Evolutionary conservation across 2,329 filamentous ascomycete species (phyloP).

Genomic region (Aspergillus fijiensis): DNA sequence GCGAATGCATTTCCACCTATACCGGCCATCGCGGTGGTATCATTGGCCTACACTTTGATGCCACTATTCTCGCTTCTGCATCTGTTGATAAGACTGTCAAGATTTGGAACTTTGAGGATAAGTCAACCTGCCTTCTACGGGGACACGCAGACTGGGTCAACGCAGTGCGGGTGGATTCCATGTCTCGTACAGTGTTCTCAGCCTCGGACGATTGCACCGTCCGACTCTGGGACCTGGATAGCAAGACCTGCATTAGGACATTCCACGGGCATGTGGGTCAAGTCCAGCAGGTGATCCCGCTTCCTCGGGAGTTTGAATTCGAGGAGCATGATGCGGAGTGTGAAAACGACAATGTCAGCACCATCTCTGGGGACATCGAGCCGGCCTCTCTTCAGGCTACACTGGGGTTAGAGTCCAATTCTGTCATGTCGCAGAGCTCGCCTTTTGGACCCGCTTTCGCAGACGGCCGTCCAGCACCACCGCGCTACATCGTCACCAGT

Average conservation of each 20-base stretch:
- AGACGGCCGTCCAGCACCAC: conserved; percentile 67
- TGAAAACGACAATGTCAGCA: conserved; percentile 56
- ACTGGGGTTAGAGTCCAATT: conserved; percentile 25
- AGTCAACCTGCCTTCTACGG: conserved; percentile 73
- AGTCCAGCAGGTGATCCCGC: conserved; percentile 83
- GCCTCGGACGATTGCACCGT: conserved; percentile 91
- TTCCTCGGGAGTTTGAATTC: conserved; percentile 85
- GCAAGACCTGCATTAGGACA: conserved; percentile 69
- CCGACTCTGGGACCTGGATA: conserved; percentile 90
- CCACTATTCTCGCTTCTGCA: conserved; percentile 79
- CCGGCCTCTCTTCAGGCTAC: conserved; percentile 25
- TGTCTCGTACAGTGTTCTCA: conserved; percentile 82
- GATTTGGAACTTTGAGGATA: conserved; percentile 87
- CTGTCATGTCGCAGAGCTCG: conserved; percentile 45
- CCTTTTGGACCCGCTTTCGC: conserved; percentile 65
- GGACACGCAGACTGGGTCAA: conserved; percentile 97
- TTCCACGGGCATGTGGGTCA: conserved; percentile 93
- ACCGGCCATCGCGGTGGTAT: conserved; percentile 78
- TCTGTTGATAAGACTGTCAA: conserved; percentile 88
- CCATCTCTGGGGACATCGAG: conserved; percentile 31
- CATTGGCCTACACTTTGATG: conserved; percentile 83
- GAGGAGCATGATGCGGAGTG: conserved; percentile 65
- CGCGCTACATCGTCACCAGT: conserved; percentile 88
- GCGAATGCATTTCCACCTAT: conserved; percentile 79
- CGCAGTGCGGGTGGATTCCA: conserved; percentile 80